Evolutionary conservation across 352 stramenopile species (phyloP), one percentile per base, ranked within the genome.

Genomic region (Phytophthora sp.): DNA sequence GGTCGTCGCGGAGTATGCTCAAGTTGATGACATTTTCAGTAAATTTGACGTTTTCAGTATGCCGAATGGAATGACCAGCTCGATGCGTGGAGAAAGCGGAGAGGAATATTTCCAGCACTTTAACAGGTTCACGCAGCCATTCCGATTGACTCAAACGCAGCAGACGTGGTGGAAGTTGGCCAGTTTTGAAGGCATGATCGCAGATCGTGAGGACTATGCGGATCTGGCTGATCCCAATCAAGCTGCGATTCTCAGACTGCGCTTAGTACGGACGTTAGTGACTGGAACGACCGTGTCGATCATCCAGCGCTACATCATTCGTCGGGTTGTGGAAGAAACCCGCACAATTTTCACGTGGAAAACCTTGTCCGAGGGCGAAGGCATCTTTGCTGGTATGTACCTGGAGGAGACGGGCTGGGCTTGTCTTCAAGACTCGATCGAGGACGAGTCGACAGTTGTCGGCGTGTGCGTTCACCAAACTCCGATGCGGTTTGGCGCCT

Each of bases 41-140:
- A 41, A 24, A 26, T 54, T 39, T 6, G 41, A 11, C 13, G 18
- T 62, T 13, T 11, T 7, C 23, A n/a, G 41, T 11, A 30, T 63
- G 18, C 18, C 26, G 2, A 16, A 42, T 2, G 42, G 50, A 24
- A 18, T 49, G 2, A 7, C 18, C 9, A 36, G 31, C 2, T 69
- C 62, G 20, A 33, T 54, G 5, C 52, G 49, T 35, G 24, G 56
- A 15, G 30, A 24, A 2, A 36, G 39, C 18, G 55, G 49, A n/a
- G 51, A 69, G 11, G 55, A 63, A 11, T 64, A 50, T 11, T 9
- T 50, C 9, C 56, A 64, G 15, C 23, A 44, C 42, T 21, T 57
- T 0, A 31, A 64, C 7, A 64, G 49, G 18, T 18, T 57, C 9
- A 15, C 6, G 12, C 16, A 41, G 23, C 45, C 44, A 20, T 67